Evolutionary conservation across 2,329 filamentous ascomycete species (phyloP).

Genomic region (Mycosphaerella arachidis): DNA sequence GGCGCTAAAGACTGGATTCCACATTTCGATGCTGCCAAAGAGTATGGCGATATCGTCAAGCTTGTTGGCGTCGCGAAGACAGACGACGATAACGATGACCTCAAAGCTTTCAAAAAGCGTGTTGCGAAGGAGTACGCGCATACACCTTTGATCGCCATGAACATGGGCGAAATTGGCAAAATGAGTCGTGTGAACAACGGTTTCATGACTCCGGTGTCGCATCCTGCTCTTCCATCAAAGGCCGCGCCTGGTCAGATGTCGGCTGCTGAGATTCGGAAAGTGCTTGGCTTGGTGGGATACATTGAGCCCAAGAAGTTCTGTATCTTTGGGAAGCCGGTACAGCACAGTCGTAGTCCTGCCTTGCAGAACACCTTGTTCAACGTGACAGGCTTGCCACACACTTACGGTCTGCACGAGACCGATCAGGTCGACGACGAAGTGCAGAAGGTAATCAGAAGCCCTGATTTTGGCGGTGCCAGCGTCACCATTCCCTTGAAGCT

Average conservation of each 20-base stretch:
- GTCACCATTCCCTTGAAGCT: constrained; percentile 95
- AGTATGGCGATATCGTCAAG: constrained; percentile 91
- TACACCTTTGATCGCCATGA: constrained; percentile 86
- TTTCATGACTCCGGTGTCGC: constrained; percentile 92
- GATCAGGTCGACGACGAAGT: constrained; percentile 56
- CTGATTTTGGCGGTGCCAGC: constrained; percentile 84
- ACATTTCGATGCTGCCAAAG: constrained; percentile 82
- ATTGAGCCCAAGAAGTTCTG: constrained; percentile 73
- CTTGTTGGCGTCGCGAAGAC: constrained; percentile 75
- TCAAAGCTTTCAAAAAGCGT: constrained; percentile 74
- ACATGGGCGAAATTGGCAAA: constrained; percentile 87
- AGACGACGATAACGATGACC: constrained; percentile 80
- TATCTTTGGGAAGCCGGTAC: constrained; percentile 82
- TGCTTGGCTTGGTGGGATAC: constrained; percentile 72
- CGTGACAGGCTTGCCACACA: constrained; percentile 73
- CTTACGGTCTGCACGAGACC: constrained; percentile 75
- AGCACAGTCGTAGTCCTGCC: constrained; percentile 75
- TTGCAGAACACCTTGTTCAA: constrained; percentile 84
- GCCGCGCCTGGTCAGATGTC: constrained; percentile 92
- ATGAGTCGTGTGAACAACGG: constrained; percentile 84
- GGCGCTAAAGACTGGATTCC: constrained; percentile 66
- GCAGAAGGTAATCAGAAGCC: constrained; percentile 59
- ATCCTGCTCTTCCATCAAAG: constrained; percentile 82
- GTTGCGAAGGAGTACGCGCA: constrained; percentile 65
- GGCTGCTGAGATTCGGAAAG: constrained; percentile 78